These are phyloP conservation scores for Cutaneotrichosporon sp. DNA, from an alignment of 1,284 basidiomycete species.

Conservation along the genomic window DNA sequence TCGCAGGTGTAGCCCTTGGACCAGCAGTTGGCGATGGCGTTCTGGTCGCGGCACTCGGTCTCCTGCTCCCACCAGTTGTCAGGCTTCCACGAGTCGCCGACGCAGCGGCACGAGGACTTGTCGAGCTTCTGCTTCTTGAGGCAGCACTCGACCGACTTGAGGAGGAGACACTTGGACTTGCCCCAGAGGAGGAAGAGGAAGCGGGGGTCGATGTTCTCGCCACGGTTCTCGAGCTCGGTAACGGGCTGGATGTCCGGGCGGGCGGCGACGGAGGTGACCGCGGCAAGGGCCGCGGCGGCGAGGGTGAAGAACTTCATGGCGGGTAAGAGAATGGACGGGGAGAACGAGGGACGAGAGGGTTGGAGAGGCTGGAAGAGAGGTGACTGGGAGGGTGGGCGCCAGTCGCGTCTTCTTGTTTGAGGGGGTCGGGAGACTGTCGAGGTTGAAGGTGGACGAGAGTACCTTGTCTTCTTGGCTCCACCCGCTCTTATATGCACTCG, in stretches of 20 bases:
- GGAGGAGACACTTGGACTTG: constrained; percentile 8
- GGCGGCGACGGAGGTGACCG: not conserved
- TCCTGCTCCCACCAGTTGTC: constrained; percentile 3
- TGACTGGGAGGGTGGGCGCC: not conserved
- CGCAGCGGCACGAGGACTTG: constrained; percentile 12
- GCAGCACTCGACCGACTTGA: constrained; percentile 15
- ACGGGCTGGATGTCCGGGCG: constrained; percentile 10
- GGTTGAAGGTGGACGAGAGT: not conserved
- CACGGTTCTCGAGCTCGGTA: constrained; percentile 5
- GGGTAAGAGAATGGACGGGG: not conserved
- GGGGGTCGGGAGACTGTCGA: not conserved
- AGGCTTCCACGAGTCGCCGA: not conserved
- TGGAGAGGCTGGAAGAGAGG: not conserved
- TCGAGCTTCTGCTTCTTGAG: constrained; percentile 14
- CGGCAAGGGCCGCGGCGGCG: not conserved
- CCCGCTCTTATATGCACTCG: not conserved
- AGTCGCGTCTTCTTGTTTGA: not conserved
- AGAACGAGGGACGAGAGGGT: constrained; percentile 1
- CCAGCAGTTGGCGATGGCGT: constrained; percentile 19
- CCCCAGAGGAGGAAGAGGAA: not conserved
- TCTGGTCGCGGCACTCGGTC: constrained; percentile 5
- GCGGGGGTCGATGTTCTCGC: constrained; percentile 7
- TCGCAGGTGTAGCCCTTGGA: constrained; percentile 11
- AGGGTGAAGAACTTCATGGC: constrained; percentile 8
- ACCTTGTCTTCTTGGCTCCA: not conserved